phyloP scores from a whole-genome alignment of 2,329 filamentous ascomycete species.

The Bipolaris bicolor region DNA sequence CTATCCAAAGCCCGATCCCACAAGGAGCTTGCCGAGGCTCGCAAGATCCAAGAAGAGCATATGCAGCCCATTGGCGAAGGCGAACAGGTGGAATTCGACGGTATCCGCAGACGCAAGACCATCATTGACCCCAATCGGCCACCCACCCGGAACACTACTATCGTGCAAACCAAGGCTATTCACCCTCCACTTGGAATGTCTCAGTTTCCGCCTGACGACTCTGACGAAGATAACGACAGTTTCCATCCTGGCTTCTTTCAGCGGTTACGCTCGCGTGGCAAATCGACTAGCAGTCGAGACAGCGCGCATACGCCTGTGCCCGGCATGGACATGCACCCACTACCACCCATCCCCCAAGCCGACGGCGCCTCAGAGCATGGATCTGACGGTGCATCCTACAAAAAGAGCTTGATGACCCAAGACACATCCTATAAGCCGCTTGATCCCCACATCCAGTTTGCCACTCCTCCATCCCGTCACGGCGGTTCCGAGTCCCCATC shows the following conservation, averaged over 20 bases:
- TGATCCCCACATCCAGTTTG: slow-evolving; percentile 57
- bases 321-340: slow-evolving; percentile 30
- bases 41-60: slow-evolving; percentile 79
- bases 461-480: slow-evolving; percentile 38
- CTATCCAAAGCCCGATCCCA: slow-evolving; percentile 77
- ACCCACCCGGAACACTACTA: slow-evolving; percentile 40
- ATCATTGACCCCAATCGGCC: slow-evolving; percentile 54
- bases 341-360: slow-evolving; percentile 29
- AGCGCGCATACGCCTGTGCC: slow-evolving; percentile 21
- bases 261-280: slow-evolving; percentile 43
- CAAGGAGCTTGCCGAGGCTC: slow-evolving; percentile 80
- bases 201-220: slow-evolving; percentile 72
- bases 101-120: slow-evolving; percentile 75
- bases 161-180: slow-evolving; percentile 56
- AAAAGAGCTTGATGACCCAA: slow-evolving; percentile 50
- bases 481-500: slow-evolving; percentile 50
- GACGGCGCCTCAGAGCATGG: slow-evolving; percentile 34
- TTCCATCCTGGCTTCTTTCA: slow-evolving; percentile 59
- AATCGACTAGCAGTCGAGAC: slow-evolving; percentile 38
- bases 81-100: slow-evolving; percentile 89
- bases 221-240: slow-evolving; percentile 43
- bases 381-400: slow-evolving; percentile 56
- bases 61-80: slow-evolving; percentile 80
- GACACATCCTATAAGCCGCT: slow-evolving; percentile 51
- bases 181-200: slow-evolving; percentile 90